phyloP scores from a whole-genome alignment of 2,329 filamentous ascomycete species.

The Alternaria ethzedia region DNA sequence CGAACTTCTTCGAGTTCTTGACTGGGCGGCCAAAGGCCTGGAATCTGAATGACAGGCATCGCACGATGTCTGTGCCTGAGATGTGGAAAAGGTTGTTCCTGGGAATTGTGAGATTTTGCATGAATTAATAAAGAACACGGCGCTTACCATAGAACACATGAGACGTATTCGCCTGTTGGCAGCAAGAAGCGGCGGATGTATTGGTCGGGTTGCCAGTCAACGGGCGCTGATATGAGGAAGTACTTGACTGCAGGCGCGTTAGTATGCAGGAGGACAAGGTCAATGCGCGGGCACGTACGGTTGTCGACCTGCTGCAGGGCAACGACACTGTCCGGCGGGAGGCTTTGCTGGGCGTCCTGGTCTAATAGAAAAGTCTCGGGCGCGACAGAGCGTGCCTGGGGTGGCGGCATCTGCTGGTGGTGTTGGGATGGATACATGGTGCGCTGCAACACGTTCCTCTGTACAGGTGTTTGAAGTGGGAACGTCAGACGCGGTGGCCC shows the following conservation, averaged over 20 bases:
- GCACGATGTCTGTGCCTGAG: constrained; percentile 96
- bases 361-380: constrained; percentile 99
- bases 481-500: constrained; percentile 37
- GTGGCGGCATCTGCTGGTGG: constrained; percentile 80
- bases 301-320: constrained; percentile 98
- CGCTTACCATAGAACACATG: constrained; percentile 86
- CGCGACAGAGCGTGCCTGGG: constrained; percentile 72
- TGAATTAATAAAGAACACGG: not conserved
- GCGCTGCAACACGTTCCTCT: constrained; percentile 46
- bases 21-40: constrained; percentile 98
- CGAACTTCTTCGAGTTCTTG: constrained; percentile 99
- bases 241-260: constrained; percentile 79
- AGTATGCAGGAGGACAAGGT: constrained; percentile 29
- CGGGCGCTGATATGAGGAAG: constrained; percentile 97
- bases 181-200: constrained; percentile 95
- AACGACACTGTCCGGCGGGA: constrained; percentile 95
- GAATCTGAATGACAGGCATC: constrained; percentile 97
- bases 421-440: constrained; percentile 62
- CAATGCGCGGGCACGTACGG: constrained; percentile 64
- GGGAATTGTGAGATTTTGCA: constrained; percentile 34
- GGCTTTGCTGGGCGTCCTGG: constrained; percentile 92
- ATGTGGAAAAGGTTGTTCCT: constrained; percentile 99
- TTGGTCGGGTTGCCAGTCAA: constrained; percentile 96
- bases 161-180: constrained; percentile 97
- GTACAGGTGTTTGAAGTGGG: constrained; percentile 33